Percentiles rank a stretch among this genome's conserved stretches.
Evolutionary conservation across 768 basidiomycete species (phyloP).

Genomic region (Phaffia australis): DNA sequence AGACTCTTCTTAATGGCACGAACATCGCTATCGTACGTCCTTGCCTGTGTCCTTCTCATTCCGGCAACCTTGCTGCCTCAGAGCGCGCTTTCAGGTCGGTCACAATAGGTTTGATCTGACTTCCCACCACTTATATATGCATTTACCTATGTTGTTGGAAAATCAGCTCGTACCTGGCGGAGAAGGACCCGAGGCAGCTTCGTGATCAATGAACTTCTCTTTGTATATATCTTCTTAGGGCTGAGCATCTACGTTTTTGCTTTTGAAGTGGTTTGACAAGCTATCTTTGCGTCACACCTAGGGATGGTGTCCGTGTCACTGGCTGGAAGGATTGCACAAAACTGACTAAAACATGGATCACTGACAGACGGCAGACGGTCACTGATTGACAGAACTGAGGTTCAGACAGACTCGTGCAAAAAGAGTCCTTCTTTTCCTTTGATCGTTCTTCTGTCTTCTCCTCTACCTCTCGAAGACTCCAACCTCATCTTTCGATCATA

Average conservation of each 20-base stretch:
- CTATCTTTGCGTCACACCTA: neutral
- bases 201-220: neutral
- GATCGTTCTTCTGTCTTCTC: neutral
- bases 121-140: neutral
- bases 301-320: neutral
- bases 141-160: neutral
- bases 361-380: too few relatives aligned
- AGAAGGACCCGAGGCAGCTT: slow-evolving; percentile 48
- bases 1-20: slow-evolving; percentile 85
- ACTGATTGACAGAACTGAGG: too few relatives aligned
- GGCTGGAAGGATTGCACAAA: neutral
- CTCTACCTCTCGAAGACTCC: neutral
- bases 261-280: neutral
- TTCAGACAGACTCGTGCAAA: too few relatives aligned
- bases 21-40: slow-evolving; percentile 88
- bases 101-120: neutral
- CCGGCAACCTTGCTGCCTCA: neutral
- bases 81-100: neutral
- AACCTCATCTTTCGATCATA: neutral
- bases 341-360: neutral
- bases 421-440: neutral
- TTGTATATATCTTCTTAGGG: neutral
- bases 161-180: slow-evolving; percentile 63
- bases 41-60: slow-evolving; percentile 16
- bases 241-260: neutral